Evolutionary conservation across 225 moss, liverwort and hornwort species (phyloP).

Genomic region (Sphagnum contortum): DNA sequence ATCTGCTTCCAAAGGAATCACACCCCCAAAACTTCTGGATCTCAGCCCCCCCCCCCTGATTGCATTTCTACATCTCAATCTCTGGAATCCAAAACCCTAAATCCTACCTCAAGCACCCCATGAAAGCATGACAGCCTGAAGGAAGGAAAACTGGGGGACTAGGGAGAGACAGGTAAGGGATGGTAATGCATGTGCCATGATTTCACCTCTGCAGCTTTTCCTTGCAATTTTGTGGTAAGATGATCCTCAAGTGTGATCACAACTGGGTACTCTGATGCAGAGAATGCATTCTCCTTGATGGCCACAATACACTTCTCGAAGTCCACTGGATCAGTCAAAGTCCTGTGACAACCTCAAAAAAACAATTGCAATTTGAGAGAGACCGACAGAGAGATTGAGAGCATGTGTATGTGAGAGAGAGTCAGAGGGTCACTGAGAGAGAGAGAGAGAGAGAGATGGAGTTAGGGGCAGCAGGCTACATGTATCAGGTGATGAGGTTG

Average conservation of each 20-base stretch:
- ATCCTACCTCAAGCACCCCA: background rate
- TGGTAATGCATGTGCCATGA: background rate
- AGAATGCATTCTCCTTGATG: conserved; percentile 73
- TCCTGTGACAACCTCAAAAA: conserved; percentile 29
- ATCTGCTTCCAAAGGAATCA: conserved; percentile 20
- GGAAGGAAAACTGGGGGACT: background rate
- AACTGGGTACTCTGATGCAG: conserved; percentile 65
- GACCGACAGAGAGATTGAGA: background rate
- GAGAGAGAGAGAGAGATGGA: too few species aligned
- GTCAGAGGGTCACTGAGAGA: too few species aligned
- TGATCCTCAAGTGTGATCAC: conserved; percentile 89
- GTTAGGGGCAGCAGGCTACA: too few species aligned
- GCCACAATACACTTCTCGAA: conserved; percentile 59
- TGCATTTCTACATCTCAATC: background rate
- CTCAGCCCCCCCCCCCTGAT: background rate
- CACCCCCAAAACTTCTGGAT: too few species aligned
- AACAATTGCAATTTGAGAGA: background rate
- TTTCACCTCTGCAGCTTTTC: conserved; percentile 57
- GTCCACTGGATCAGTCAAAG: conserved; percentile 67
- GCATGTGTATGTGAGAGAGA: background rate
- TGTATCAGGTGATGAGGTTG: too few species aligned
- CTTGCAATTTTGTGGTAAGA: conserved; percentile 61
- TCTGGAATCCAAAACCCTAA: background rate
- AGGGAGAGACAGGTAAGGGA: background rate
- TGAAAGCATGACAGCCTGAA: too few species aligned